Percentiles rank a stretch among this genome's conserved stretches.
Evolutionary conservation across 202 grass and related monocot species (phyloP).

Genomic region (Schoenoplectus triqueter): DNA sequence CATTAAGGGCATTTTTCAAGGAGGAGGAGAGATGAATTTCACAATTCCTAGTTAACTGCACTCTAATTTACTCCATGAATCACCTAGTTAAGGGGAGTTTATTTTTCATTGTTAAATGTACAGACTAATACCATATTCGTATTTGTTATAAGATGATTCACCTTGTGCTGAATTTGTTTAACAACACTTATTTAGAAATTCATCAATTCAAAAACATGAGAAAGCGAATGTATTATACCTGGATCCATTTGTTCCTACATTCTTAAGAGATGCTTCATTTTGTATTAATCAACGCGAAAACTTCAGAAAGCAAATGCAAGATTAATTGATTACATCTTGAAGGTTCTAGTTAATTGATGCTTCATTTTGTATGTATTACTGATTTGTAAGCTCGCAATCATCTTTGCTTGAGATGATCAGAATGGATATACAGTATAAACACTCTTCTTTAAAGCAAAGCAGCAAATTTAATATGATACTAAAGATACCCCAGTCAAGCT

Average conservation of each 20-base stretch:
- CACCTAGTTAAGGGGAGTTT: not conserved
- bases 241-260: not conserved
- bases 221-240: conserved; percentile 4
- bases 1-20: no score
- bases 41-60: not conserved
- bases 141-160: not conserved
- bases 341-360: no score
- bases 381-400: conserved; percentile 5
- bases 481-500: conserved; percentile 1
- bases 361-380: conserved; percentile 14
- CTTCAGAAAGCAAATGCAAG: no score
- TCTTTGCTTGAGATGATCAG: conserved; percentile 21
- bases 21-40: not conserved
- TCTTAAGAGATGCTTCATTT: not conserved
- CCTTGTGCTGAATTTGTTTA: not conserved
- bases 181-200: not conserved
- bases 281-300: not conserved
- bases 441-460: conserved; percentile 32
- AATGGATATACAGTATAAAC: conserved; percentile 12
- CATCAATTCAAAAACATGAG: not conserved
- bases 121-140: not conserved
- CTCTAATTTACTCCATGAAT: not conserved
- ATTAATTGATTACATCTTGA: not conserved
- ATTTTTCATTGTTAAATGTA: not conserved
- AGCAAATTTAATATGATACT: conserved; percentile 23